Percentiles rank a stretch among this genome's conserved stretches.
Evolutionary conservation across 805 yeast species (phyloP).

Genomic region (Candida qinlingensis): DNA sequence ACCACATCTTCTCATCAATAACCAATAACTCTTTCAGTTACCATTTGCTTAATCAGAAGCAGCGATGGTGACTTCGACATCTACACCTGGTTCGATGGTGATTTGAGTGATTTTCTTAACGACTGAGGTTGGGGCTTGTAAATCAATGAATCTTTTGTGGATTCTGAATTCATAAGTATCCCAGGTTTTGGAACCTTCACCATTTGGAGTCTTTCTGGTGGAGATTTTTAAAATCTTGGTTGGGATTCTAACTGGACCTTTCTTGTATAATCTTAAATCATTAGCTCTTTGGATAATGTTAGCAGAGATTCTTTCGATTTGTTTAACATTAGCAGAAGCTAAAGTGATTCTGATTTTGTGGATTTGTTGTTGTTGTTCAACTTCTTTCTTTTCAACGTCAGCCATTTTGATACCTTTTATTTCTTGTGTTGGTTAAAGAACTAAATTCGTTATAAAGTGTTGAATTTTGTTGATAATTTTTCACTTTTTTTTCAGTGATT

Average conservation of each 20-base stretch:
- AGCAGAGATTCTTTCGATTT: slow-evolving; percentile 92
- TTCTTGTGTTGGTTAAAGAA: slow-evolving; percentile 24
- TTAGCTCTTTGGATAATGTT: slow-evolving; percentile 86
- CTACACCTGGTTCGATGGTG: slow-evolving; percentile 99
- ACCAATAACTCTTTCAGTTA: neutral
- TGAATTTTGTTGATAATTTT: slow-evolving; percentile 8
- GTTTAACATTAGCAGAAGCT: slow-evolving; percentile 98
- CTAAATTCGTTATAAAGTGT: neutral
- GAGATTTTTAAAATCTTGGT: slow-evolving; percentile 96
- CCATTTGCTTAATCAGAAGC: slow-evolving; percentile 40
- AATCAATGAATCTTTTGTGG: slow-evolving; percentile 99
- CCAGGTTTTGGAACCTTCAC: slow-evolving; percentile 99
- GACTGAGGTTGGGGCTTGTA: slow-evolving; percentile 90
- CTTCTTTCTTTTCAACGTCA: slow-evolving; percentile 80
- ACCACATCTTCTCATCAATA: neutral
- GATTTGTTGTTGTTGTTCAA: slow-evolving; percentile 75
- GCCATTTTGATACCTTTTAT: slow-evolving; percentile 58
- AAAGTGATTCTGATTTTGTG: slow-evolving; percentile 98
- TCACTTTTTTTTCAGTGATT: slow-evolving; percentile 6
- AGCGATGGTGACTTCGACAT: slow-evolving; percentile 90
- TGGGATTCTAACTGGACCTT: slow-evolving; percentile 99
- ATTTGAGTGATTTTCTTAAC: slow-evolving; percentile 96
- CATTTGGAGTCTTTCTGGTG: slow-evolving; percentile 99
- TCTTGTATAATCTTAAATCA: slow-evolving; percentile 77
- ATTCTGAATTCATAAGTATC: slow-evolving; percentile 99